Conservation (phyloP, 163 green algal species). For the Coccomyxa subellipsoidea region DNA sequence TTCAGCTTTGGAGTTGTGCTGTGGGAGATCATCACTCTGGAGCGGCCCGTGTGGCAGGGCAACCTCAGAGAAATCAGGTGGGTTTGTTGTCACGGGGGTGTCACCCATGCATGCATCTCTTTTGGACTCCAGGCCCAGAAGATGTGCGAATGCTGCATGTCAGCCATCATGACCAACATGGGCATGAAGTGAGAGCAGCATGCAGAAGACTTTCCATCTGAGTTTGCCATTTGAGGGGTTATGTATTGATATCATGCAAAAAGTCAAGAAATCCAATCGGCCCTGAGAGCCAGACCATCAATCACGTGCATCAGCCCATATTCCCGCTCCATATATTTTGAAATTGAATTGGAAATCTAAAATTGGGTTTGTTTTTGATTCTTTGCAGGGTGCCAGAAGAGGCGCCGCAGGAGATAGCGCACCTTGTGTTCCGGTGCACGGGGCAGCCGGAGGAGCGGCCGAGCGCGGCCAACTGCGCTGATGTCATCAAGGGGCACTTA, state of each 20-base stretch:
- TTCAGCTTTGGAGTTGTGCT: conserved; percentile 23
- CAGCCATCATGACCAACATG: not conserved
- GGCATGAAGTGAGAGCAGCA: not conserved
- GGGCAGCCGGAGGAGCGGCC: not conserved
- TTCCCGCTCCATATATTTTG: no score
- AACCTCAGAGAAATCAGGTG: conserved; percentile 12
- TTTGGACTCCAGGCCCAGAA: not conserved
- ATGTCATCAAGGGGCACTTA: not conserved
- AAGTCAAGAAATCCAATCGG: no score
- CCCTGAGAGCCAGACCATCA: no score
- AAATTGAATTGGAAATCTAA: no score
- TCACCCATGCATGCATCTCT: not conserved
- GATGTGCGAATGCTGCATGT: not conserved
- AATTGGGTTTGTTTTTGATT: no score
- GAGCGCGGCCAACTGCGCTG: not conserved
- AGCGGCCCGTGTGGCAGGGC: conserved; percentile 8
- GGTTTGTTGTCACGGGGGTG: no score
- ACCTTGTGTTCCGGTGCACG: conserved; percentile 9
- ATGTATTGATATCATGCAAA: no score
- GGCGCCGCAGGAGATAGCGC: not conserved
- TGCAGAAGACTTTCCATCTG: not conserved
- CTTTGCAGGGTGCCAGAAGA: conserved; percentile 21
- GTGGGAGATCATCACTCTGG: conserved; percentile 19
- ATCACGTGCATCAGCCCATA: no score
- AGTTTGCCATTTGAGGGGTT: no score